Evolutionary conservation across 768 basidiomycete species (phyloP).

Genomic region (Lactifluus echinatus): DNA sequence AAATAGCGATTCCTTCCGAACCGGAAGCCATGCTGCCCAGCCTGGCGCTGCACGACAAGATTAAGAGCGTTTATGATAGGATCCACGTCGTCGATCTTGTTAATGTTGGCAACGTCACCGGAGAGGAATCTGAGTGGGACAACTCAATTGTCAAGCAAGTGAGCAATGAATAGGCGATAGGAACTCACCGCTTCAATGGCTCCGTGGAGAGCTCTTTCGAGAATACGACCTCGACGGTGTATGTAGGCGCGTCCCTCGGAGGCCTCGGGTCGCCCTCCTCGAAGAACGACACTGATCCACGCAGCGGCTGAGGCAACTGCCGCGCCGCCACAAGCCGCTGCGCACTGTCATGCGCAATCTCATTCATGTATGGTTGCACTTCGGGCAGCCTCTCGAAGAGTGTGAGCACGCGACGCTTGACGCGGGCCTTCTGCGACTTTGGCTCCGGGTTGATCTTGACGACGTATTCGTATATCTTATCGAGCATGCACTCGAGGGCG

Average conservation of each 20-base stretch:
- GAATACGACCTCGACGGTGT: slow-evolving; percentile 32
- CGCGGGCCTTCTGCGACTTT: slow-evolving; percentile 31
- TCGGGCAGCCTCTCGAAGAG: slow-evolving; percentile 39
- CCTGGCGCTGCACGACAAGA: slow-evolving; percentile 49
- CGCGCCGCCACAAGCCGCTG: slow-evolving; percentile 36
- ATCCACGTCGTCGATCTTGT: slow-evolving; percentile 39
- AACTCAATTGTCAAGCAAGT: not conserved
- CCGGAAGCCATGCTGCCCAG: slow-evolving; percentile 47
- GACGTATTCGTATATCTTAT: slow-evolving; percentile 46
- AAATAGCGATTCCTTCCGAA: slow-evolving; percentile 63
- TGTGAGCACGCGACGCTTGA: slow-evolving; percentile 45
- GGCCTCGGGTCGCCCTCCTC: slow-evolving; percentile 35
- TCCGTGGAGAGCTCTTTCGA: slow-evolving; percentile 26
- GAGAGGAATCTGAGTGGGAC: slow-evolving; percentile 47
- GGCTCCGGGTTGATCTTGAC: slow-evolving; percentile 43
- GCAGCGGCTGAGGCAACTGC: slow-evolving; percentile 32
- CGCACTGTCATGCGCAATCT: slow-evolving; percentile 44
- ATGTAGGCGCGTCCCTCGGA: slow-evolving; percentile 31
- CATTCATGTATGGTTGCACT: slow-evolving; percentile 30
- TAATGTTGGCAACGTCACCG: slow-evolving; percentile 45
- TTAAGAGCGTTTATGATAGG: slow-evolving; percentile 59
- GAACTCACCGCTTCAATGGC: slow-evolving; percentile 28
- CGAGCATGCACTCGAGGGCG: slow-evolving; percentile 39
- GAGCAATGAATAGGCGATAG: not conserved
- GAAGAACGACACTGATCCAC: slow-evolving; percentile 28